Conservation (phyloP, 2,329 filamentous ascomycete genomes). For the Calonectria naviculata region DNA sequence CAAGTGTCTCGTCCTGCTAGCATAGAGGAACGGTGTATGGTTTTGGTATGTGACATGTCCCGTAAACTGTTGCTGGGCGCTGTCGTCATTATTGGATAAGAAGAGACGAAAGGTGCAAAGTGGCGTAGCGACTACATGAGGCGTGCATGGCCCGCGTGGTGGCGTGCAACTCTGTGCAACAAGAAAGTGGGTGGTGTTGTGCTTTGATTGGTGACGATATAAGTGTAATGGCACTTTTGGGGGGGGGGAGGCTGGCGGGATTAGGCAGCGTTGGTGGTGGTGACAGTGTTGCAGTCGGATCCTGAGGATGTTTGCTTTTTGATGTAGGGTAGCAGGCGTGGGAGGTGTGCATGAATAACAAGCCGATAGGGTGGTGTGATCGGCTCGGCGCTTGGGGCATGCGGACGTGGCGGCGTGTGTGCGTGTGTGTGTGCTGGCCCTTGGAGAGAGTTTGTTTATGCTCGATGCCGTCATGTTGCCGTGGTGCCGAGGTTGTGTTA, state of each 20-base stretch:
- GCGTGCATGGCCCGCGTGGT: conserved; percentile 2
- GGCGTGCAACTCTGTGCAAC: not conserved
- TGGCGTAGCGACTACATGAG: conserved; percentile 2
- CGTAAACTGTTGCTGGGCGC: not conserved
- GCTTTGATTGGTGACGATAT: conserved; percentile 6
- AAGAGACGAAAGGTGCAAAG: conserved; percentile 1
- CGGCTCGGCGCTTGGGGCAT: not conserved
- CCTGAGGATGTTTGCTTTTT: not conserved
- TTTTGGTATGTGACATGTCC: not conserved
- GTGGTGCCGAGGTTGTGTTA: too few species aligned
- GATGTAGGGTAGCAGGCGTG: not conserved
- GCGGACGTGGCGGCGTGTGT: not conserved
- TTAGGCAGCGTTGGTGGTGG: not conserved
- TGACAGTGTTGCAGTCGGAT: not conserved
- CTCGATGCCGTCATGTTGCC: too few species aligned
- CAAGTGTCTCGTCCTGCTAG: not conserved
- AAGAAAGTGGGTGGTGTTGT: not conserved
- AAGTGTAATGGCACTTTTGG: not conserved
- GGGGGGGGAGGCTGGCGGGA: not conserved
- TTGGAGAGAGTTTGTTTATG: too few species aligned
- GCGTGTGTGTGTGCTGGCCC: not conserved
- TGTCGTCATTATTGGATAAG: not conserved
- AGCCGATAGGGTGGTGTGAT: not conserved
- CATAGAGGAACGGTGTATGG: too few species aligned
- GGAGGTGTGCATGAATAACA: not conserved